Base-by-base conservation (phyloP, 2,329 filamentous ascomycete species). In the Cercospora brassicicola region DNA sequence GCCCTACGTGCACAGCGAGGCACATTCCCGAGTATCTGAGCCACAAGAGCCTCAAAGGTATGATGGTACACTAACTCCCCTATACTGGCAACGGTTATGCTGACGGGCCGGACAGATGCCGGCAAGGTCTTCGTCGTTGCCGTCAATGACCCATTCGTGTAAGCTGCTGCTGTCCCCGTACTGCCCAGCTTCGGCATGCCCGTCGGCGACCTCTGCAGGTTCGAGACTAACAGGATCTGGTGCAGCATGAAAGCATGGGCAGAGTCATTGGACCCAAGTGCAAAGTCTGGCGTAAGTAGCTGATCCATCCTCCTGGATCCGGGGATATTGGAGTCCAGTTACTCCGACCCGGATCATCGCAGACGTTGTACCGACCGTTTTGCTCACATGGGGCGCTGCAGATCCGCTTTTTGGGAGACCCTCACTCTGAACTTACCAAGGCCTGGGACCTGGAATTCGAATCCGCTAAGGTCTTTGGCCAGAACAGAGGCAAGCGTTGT, bases 61-160 rank as follows among this genome's bases (percentile, higher is more conserved):
- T 42, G 85, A 90, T 69, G 36, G 36, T 42, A 42, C 36, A 42
- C 36, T 42, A 42, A n/a, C 36, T 23, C 59, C 59, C 23, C n/a
- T 20, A 15, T 6, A 36, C 36, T 26, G 55, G n/a, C 15, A 23
- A 9, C 48, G 31, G 48, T 15, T 33, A 33, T 61, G 51, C 45
- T 56, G 28, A 39, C 61, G n/a, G 26, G 20, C 31, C 31, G 53
- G 53, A 57, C 31, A 64, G 59, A 59, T 42, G 92, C 91, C 31
- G 94, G 93, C 59, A 85, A 91, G 76, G 91, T 97, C 56, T 96
- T 96, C 76, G 92, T 98, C 48, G 89, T 98, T 66, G 89, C 91
- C 15, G 94, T 97, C 78, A 98, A 98, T 79, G 94, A 98, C 79
- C 88, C 93, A 20, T 97, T 97, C 79, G 94, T 97, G 91, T 96